Evolutionary conservation across 164 flowering plant species (phyloP).

Genomic region (Magnolia kwangsiensis): DNA sequence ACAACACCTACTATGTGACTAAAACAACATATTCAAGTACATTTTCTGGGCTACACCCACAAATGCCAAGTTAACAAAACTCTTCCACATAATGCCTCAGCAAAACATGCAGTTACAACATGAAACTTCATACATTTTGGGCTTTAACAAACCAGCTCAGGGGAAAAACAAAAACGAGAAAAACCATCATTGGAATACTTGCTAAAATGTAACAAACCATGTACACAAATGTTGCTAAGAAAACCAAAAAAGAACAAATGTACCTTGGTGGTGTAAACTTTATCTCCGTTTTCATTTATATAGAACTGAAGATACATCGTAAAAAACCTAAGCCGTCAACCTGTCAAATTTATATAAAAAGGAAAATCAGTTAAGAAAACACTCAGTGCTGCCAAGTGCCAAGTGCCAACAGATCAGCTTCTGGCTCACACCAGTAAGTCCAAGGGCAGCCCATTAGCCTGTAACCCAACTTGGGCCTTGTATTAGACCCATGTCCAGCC

Average conservation of each 20-base stretch:
- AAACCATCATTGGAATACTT: not conserved
- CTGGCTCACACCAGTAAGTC: no score
- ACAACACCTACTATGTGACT: not conserved
- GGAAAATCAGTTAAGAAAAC: not conserved
- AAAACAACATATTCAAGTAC: not conserved
- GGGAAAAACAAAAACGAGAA: not conserved
- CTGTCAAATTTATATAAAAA: constrained; percentile 4
- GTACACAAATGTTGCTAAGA: not conserved
- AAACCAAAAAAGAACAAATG: not conserved
- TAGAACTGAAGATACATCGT: constrained; percentile 85
- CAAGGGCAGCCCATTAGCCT: no score
- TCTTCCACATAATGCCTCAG: not conserved
- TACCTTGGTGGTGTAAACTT: constrained; percentile 92
- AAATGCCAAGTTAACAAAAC: no score
- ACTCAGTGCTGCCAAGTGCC: not conserved
- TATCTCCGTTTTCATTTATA: constrained; percentile 87
- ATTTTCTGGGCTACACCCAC: not conserved
- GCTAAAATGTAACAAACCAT: not conserved
- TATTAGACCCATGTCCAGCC: no score
- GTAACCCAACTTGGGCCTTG: no score
- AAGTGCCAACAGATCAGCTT: no score
- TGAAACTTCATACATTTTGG: not conserved
- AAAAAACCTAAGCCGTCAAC: not conserved
- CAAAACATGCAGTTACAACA: not conserved
- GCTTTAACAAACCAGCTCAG: not conserved